Evolutionary conservation across 805 yeast species (phyloP), one percentile per base, ranked within the genome.

Genomic region (Suhomyces xylopsoci): DNA sequence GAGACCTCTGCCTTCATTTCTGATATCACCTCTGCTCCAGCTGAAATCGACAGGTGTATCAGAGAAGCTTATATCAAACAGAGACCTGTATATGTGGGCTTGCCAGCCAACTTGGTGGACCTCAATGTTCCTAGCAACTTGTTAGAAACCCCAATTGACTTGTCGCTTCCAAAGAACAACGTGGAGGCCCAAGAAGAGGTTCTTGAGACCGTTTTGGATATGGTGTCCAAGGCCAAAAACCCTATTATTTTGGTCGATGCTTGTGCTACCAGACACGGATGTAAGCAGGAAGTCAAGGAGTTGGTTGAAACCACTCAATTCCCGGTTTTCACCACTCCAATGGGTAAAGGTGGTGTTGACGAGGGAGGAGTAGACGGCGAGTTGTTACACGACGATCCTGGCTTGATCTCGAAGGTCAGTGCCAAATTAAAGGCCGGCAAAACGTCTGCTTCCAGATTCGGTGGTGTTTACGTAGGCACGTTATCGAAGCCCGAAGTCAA

Each of bases 401-500:
- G 58, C 14, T 59, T 65, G 38, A 60, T 63, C 45, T 49, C 56
- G 30, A 63, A 63, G 50, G 54, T 66, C 43, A 60, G 59, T n/a
- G 57, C 60, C 6, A 62, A 59, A 42, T 61, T 66, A 49, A 54
- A 54, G 24, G 50, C 57, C 19, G 62, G 58, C n/a, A 56, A 54
- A 24, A 32, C 58, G 9, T 78, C 78, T 55, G 79, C 83, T 68
- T 81, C 83, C 57, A 76, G 89, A 71, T 89, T 82, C 71, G 90
- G 90, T 60, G 96, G 96, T 71, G 90, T 86, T 53, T 89, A 89
- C 68, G 88, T 88, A 53, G 96, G 96, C 62, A 78, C 87, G n/a
- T 74, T 90, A 62, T 85, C 96, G 17, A 73, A 75, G 53, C 90
- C 90, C 55, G 87, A 79, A 57, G 90, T 87, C 51, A 83, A 84